A percentile compares a stretch with the other conserved stretches of the same genome.
Conservation (phyloP, 139 green algal species). For the Haematococcus lacustris region DNA sequence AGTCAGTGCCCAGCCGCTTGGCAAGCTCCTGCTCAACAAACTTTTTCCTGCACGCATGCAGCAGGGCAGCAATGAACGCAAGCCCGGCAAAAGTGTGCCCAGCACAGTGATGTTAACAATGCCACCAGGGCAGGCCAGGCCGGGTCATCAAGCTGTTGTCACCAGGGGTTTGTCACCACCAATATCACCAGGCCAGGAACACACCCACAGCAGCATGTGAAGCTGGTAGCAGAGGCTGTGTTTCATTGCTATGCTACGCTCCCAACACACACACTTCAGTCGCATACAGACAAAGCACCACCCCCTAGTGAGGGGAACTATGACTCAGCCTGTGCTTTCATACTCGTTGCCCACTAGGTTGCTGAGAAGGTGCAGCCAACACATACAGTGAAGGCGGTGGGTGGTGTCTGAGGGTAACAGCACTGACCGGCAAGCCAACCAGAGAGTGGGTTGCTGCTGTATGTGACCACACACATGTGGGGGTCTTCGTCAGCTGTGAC, state of each 20-base stretch:
- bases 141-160: too few species aligned
- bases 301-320: not conserved
- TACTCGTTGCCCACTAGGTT: not conserved
- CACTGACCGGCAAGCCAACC: too few species aligned
- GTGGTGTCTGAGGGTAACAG: not conserved
- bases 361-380: not conserved
- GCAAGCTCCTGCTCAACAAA: conserved; percentile 64
- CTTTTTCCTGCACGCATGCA: conserved; percentile 35
- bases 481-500: not conserved
- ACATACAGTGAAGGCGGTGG: not conserved
- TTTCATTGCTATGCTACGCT: too few species aligned
- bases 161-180: too few species aligned
- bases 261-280: too few species aligned
- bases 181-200: too few species aligned
- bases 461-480: conserved; percentile 5
- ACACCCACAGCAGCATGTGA: not conserved
- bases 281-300: not conserved
- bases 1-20: conserved; percentile 46
- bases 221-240: not conserved
- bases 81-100: not conserved
- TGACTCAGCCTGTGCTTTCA: not conserved
- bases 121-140: too few species aligned
- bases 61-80: not conserved
- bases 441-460: too few species aligned
- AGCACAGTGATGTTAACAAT: not conserved